These are phyloP conservation scores for Debaryomyces fabryi DNA, from an alignment of 1,139 yeast genomes.

Conservation along the genomic window DNA sequence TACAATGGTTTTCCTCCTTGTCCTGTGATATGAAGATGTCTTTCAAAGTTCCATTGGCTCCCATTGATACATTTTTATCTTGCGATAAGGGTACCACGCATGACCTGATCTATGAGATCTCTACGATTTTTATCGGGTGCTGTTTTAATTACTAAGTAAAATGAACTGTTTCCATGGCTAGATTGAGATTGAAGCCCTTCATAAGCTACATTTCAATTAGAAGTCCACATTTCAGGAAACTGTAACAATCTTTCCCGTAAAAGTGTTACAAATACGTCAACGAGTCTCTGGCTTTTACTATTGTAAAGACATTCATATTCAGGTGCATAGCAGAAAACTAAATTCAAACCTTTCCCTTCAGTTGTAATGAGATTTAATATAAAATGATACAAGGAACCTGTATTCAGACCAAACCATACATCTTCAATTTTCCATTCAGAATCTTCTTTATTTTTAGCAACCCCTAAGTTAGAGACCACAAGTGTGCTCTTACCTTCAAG, in stretches of 20 bases:
- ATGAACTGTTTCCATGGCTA: too few species aligned
- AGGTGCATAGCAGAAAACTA: constrained; percentile 23
- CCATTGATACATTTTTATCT: too few species aligned
- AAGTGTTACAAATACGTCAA: neutral
- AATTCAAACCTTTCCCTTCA: constrained; percentile 20
- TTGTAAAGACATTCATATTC: constrained; percentile 16
- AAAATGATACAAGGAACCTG: constrained; percentile 24
- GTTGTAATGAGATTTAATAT: constrained; percentile 24
- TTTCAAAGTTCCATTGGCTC: too few species aligned
- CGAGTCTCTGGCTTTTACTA: neutral
- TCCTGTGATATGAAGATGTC: too few species aligned
- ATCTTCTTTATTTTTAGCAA: constrained; percentile 13
- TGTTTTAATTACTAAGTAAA: too few species aligned
- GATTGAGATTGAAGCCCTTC: too few species aligned
- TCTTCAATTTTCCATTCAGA: constrained; percentile 17
- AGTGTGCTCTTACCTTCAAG: constrained; percentile 20
- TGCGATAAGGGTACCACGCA: too few species aligned
- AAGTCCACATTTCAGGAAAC: neutral
- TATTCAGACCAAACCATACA: constrained; percentile 24
- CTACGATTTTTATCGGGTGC: too few species aligned
- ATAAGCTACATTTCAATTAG: too few species aligned
- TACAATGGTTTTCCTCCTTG: too few species aligned
- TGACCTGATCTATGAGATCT: too few species aligned
- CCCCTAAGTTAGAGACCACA: constrained; percentile 27
- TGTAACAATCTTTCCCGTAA: neutral